phyloP scores from a whole-genome alignment of 495 filamentous ascomycete genomes.

The Penicillium diatomitis region DNA sequence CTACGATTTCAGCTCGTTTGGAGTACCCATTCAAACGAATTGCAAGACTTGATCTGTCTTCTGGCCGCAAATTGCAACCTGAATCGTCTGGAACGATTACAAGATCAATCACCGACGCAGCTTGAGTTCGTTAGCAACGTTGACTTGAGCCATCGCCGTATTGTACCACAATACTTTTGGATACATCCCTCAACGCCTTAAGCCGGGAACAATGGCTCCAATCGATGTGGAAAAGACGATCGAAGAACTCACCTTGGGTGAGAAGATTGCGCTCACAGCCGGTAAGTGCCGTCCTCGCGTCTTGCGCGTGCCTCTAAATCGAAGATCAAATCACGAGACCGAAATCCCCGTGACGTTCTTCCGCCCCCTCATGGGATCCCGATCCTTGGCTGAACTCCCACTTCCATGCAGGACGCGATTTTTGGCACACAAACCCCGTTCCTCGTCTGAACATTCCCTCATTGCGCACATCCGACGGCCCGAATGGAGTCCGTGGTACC shows the following conservation, averaged over 20 bases:
- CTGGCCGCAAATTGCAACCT: too few species aligned
- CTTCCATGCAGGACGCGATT: conserved; percentile 48
- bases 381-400: neutral
- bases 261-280: conserved; percentile 54
- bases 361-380: neutral
- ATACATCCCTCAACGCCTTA: too few species aligned
- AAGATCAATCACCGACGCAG: too few species aligned
- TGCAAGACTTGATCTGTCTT: too few species aligned
- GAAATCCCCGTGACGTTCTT: neutral
- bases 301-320: neutral
- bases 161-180: too few species aligned
- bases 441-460: conserved; percentile 60
- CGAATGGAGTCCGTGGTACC: conserved; percentile 66
- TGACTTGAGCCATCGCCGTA: too few species aligned
- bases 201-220: conserved; percentile 37
- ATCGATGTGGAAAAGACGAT: conserved; percentile 55
- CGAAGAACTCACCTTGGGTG: conserved; percentile 49
- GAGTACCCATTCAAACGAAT: too few species aligned
- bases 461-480: conserved; percentile 61
- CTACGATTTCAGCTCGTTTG: too few species aligned
- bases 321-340: neutral
- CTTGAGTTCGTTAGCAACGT: too few species aligned
- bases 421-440: conserved; percentile 68
- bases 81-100: too few species aligned
- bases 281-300: conserved; percentile 28